These are phyloP conservation scores for Lepidium campestre DNA, from an alignment of 441 rosid species.

Conservation along the genomic window DNA sequence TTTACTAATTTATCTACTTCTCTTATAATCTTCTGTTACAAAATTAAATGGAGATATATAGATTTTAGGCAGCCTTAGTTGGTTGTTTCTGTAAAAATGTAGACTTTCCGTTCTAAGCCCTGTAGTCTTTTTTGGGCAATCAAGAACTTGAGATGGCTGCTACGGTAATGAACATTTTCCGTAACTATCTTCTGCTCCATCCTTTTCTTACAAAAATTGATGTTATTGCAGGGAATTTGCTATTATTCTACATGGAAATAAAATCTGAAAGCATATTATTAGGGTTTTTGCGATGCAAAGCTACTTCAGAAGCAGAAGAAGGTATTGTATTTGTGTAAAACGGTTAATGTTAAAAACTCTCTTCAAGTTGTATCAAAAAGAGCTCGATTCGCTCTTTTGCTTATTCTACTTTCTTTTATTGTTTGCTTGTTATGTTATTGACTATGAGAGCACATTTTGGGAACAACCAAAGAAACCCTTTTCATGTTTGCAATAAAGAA, in stretches of 20 bases:
- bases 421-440: constrained; percentile 16
- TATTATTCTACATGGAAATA: constrained; percentile 24
- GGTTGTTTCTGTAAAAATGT: neutral
- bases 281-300: constrained; percentile 13
- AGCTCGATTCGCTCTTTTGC: constrained; percentile 10
- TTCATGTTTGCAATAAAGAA: constrained; percentile 26
- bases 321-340: constrained; percentile 19
- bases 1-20: neutral
- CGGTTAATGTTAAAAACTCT: constrained; percentile 15
- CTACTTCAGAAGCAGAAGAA: constrained; percentile 16
- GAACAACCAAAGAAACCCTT: constrained; percentile 23
- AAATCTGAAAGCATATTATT: constrained; percentile 16
- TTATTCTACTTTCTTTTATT: constrained; percentile 14
- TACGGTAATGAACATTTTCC: neutral
- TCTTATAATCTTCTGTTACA: neutral
- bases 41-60: neutral
- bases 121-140: neutral
- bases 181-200: neutral
- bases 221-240: constrained; percentile 1
- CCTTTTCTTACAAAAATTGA: neutral
- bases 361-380: constrained; percentile 14
- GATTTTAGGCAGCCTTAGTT: neutral
- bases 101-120: neutral
- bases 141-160: neutral
- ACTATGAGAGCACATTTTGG: constrained; percentile 22